Evolutionary conservation across 2,329 filamentous ascomycete genomes (phyloP), one percentile per base, ranked within the genome.

Genomic region (Aspergillus versicolor): DNA sequence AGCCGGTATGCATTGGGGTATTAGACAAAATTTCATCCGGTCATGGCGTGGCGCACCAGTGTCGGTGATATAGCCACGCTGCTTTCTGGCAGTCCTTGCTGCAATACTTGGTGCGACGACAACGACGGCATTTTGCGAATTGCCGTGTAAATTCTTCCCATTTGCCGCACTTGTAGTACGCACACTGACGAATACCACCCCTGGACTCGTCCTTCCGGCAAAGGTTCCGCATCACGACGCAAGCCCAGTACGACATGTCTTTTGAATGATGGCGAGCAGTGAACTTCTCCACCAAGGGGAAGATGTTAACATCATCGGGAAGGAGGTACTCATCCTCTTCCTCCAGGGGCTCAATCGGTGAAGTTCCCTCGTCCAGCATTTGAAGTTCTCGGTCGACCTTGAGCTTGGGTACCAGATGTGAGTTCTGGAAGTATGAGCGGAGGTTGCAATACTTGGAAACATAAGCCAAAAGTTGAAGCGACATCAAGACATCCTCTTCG

Each of bases 51-150:
- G 67, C 76, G 65, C 94, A 99, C 94, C 94, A 99, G 77, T 97
- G 95, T 60, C 94, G 88, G 73, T 99, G 94, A 76, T 92, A 97
- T 27, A 94, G 92, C 94, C 94, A 99, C 9, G 94, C 95, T 67
- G 91, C 95, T 81, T 97, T 97, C 78, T 99, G 94, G 77, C 94
- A 99, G 75, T 99, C 94, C 77, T 99, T 99, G 84, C 92, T 97
- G 86, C 94, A 99, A 79, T 97, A 97, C 76, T 99, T 99, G 61
- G 94, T 99, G 63, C 94, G 87, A 66, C 94, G 87, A 78, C 94
- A 99, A 63, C 94, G 88, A 64, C 94, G 88, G 78, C 94, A 99
- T 78, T 99, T 99, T 65, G 94, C 94, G 75, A 99, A 99, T 72
- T 99, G 93, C 60, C 94, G 87, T 40, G 93, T 92, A 73, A 87